These are phyloP conservation scores for Ehretia macrophylla DNA, from an alignment of 257 asterid genomes.

Conservation along the genomic window DNA sequence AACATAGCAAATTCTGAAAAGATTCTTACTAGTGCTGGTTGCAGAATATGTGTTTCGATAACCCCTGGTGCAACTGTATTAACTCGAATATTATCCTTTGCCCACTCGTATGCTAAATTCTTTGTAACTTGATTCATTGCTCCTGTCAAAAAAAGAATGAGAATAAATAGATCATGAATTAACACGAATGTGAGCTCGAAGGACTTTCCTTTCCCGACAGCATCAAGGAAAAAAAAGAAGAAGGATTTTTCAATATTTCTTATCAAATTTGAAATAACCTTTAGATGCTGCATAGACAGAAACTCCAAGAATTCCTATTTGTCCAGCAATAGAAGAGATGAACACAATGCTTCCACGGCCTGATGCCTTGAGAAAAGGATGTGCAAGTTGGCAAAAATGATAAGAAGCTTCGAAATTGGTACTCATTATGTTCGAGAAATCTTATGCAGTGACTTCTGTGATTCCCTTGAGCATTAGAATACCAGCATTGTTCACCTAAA, in stretches of 20 bases:
- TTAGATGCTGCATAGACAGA: conserved; percentile 35
- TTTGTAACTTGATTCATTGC: conserved; percentile 13
- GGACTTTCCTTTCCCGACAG: too few species aligned
- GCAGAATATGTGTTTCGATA: neutral
- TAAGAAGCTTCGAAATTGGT: conserved; percentile 38
- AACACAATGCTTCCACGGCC: conserved; percentile 38
- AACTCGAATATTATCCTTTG: conserved; percentile 6
- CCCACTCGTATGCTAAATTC: conserved; percentile 9
- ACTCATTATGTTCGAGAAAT: conserved; percentile 28
- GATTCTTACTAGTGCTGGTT: neutral
- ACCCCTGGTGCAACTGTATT: neutral
- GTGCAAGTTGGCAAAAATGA: conserved; percentile 42
- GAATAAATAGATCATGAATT: too few species aligned
- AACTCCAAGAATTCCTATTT: conserved; percentile 20
- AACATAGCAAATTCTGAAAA: too few species aligned
- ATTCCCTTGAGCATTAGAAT: conserved; percentile 25
- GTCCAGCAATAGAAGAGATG: conserved; percentile 37
- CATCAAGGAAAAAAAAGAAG: too few species aligned
- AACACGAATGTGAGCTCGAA: too few species aligned
- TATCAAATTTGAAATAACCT: conserved; percentile 10
- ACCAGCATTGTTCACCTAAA: conserved; percentile 38
- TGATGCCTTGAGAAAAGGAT: conserved; percentile 38
- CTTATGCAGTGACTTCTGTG: conserved; percentile 28
- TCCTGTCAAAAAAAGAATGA: neutral
- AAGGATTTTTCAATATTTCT: too few species aligned